These are phyloP conservation scores for Salvia splendens DNA, from an alignment of 257 asterid genomes.

Conservation along the genomic window DNA sequence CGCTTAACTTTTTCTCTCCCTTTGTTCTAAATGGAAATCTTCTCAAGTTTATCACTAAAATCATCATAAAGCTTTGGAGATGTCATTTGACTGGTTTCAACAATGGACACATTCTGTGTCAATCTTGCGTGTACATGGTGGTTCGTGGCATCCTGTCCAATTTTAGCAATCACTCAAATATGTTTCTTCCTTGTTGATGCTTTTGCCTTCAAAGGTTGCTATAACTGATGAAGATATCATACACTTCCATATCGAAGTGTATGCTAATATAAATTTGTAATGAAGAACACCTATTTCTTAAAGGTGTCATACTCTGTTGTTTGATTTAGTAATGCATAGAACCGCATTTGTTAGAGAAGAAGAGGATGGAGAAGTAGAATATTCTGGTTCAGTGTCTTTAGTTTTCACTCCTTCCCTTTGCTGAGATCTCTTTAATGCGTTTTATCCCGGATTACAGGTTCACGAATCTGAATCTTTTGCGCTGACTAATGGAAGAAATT, in stretches of 20 bases:
- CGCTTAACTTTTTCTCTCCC: slow-evolving; percentile 23
- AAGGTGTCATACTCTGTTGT: background rate
- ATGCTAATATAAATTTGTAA: slow-evolving; percentile 6
- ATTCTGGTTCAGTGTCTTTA: slow-evolving; percentile 30
- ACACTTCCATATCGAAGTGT: slow-evolving; percentile 17
- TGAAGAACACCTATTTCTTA: slow-evolving; percentile 1
- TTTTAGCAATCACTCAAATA: background rate
- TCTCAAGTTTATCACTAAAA: slow-evolving; percentile 1
- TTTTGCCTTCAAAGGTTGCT: slow-evolving; percentile 22
- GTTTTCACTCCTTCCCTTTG: slow-evolving; percentile 20
- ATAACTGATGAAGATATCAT: slow-evolving; percentile 1
- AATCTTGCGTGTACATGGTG: background rate
- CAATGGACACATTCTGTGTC: slow-evolving; percentile 9
- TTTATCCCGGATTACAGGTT: slow-evolving; percentile 54
- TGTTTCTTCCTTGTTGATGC: slow-evolving; percentile 11
- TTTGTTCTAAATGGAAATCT: background rate
- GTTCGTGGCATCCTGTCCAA: background rate
- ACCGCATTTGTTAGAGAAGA: slow-evolving; percentile 14
- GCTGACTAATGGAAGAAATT: slow-evolving; percentile 40
- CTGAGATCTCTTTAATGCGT: slow-evolving; percentile 29
- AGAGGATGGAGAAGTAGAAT: slow-evolving; percentile 16
- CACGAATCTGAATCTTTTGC: slow-evolving; percentile 60
- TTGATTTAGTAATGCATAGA: slow-evolving; percentile 17
- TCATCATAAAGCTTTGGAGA: slow-evolving; percentile 13
- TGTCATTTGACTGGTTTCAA: slow-evolving; percentile 13